Base-by-base conservation (phyloP, 169 alveolate genomes). In the Eimeria sp. region DNA sequence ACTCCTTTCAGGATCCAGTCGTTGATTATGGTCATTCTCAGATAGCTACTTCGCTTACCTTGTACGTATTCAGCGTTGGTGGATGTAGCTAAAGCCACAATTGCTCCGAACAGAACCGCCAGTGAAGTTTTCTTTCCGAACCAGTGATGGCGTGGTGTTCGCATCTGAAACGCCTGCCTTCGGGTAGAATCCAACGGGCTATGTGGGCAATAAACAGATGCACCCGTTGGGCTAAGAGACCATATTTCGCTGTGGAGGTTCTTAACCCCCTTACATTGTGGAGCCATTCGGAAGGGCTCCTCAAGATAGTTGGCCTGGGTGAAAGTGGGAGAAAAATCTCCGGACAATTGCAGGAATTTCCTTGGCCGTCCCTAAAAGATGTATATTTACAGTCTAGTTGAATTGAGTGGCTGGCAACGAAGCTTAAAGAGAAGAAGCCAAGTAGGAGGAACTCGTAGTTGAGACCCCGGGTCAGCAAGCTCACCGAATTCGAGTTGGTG, bases 201-300 rank as follows among this genome's bases (percentile, higher is more conserved):
- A 3, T 11, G 60, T 20, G 76, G 37, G 40, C 77, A 20, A 37
- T 58, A 30, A 54, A 23, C 52, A 27, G 76, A 3, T 30, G 91
- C 62, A 4, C 77, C 23, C 4, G 40, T 18, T 37, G 91, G 1
- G 52, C 52, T 33, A 30, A 27, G 18, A 56, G 40, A 43, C 54
- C 58, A 52, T 49, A 58, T 85, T 85, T 25, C 60, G 37, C 33
- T 85, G 30, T 76, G 91, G 72, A 85, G 91, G 91, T 43, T 85
- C 76, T 85, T 62, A 62, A 85, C 60, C 78, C 91, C 91, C 76
- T 85, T 40, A n/a, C 94, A 87, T 87, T 62, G 94, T 76, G 46
- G n/a, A 27, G 94, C 94, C 94, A 87, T 87, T 54, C 72, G 78
- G 43, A 64, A 66, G 82, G 68, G 82, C 37, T 58, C 56, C 64